Conservation (phyloP, 441 rosid species). For the Isatis lusitanica region DNA sequence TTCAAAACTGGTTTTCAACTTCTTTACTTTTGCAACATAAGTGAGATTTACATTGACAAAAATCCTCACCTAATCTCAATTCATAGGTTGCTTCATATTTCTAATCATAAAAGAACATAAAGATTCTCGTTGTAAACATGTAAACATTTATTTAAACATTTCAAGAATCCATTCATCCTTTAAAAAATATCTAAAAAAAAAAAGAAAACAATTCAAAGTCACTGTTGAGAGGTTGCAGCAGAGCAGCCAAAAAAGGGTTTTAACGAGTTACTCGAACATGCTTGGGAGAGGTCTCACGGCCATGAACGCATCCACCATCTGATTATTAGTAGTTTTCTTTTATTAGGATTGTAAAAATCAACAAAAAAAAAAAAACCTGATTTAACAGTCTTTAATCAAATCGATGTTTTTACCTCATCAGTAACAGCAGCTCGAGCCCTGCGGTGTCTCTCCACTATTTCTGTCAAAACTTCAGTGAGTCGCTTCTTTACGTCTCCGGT, state of each 20-base stretch:
- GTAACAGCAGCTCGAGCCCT: conserved; percentile 75
- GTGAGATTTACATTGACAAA: too few species aligned
- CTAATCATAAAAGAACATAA: background rate
- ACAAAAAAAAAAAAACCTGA: background rate
- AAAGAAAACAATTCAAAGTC: background rate
- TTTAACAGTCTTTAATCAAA: background rate
- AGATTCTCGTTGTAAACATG: background rate
- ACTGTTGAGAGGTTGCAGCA: background rate
- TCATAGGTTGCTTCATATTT: background rate
- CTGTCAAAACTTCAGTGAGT: conserved; percentile 67
- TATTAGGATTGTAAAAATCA: background rate
- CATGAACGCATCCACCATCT: conserved; percentile 96
- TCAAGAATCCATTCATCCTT: background rate
- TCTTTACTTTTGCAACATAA: too few species aligned
- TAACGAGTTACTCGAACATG: conserved; percentile 55
- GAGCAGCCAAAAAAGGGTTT: background rate
- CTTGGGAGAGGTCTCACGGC: conserved; percentile 83
- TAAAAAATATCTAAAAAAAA: background rate
- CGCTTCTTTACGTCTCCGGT: conserved; percentile 83
- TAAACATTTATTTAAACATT: background rate
- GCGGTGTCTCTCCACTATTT: conserved; percentile 78
- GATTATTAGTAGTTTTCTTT: conserved; percentile 12
- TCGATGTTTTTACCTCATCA: conserved; percentile 54
- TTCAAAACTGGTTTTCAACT: too few species aligned
- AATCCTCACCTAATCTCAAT: background rate